A percentile compares a stretch with the other conserved stretches of the same genome.
Evolutionary conservation across 176 grass and related monocot species (phyloP).

Genomic region (Lolium rigidum): DNA sequence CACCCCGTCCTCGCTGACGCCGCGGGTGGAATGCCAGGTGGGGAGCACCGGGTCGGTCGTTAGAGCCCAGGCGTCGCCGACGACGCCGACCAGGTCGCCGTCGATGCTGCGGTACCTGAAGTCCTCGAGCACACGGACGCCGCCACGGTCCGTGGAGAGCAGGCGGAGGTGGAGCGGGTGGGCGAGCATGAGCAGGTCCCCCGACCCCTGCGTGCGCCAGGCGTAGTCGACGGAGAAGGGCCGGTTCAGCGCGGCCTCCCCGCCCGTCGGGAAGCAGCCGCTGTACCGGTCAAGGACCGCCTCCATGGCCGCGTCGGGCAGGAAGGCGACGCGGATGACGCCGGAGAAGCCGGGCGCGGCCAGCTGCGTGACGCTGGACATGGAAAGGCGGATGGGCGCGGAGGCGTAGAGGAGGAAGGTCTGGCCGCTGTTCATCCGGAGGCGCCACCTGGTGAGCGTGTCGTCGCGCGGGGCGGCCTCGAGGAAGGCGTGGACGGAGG

Average conservation of each 20-base stretch:
- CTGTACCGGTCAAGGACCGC: constrained; percentile 69
- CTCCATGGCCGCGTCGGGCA: constrained; percentile 73
- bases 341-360: constrained; percentile 57
- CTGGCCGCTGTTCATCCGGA: constrained; percentile 86
- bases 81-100: constrained; percentile 84
- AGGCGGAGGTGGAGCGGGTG: constrained; percentile 87
- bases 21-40: constrained; percentile 80
- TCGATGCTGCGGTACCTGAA: constrained; percentile 94
- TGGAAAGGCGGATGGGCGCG: constrained; percentile 60
- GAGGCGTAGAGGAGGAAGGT: constrained; percentile 88
- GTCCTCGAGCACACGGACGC: constrained; percentile 55
- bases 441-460: constrained; percentile 62
- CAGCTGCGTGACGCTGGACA: constrained; percentile 50
- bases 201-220: constrained; percentile 72
- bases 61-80: constrained; percentile 70
- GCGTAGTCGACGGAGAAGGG: constrained; percentile 83
- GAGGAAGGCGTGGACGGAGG: constrained; percentile 81
- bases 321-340: constrained; percentile 66
- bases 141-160: constrained; percentile 45
- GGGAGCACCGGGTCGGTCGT: constrained; percentile 61
- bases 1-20: constrained; percentile 63
- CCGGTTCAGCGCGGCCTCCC: constrained; percentile 58
- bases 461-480: constrained; percentile 53
- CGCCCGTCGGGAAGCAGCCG: constrained; percentile 71
- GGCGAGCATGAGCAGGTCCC: constrained; percentile 83